Evolutionary conservation across 2,329 filamentous ascomycete species (phyloP).

Genomic region (Xylaria hypoxylon): DNA sequence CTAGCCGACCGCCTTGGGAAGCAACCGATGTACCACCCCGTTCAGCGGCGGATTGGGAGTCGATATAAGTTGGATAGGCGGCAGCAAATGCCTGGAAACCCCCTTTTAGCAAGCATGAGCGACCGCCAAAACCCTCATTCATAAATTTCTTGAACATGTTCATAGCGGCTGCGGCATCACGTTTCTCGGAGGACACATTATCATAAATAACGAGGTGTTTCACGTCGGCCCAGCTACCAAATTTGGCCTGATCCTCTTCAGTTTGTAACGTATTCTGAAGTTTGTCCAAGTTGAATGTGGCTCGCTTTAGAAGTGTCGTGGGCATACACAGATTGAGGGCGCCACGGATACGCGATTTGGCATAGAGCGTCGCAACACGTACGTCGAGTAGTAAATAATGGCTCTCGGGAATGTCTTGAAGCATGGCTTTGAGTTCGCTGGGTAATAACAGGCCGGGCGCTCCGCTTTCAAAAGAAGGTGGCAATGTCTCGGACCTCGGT

Average conservation of each 20-base stretch:
- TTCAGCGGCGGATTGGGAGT: slow-evolving; percentile 61
- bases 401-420: slow-evolving; percentile 57
- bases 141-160: slow-evolving; percentile 96
- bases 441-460: slow-evolving; percentile 65
- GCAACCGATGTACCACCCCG: slow-evolving; percentile 62
- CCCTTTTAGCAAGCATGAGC: slow-evolving; percentile 79
- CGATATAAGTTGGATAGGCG: slow-evolving; percentile 73
- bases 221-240: slow-evolving; percentile 79
- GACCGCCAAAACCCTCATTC: slow-evolving; percentile 82
- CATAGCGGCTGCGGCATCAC: slow-evolving; percentile 82
- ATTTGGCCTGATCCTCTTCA: slow-evolving; percentile 75
- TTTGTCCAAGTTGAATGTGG: slow-evolving; percentile 90
- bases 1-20: slow-evolving; percentile 59
- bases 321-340: slow-evolving; percentile 95
- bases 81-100: slow-evolving; percentile 82
- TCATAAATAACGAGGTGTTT: slow-evolving; percentile 91
- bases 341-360: slow-evolving; percentile 77
- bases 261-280: slow-evolving; percentile 87
- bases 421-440: slow-evolving; percentile 66
- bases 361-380: slow-evolving; percentile 85
- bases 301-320: slow-evolving; percentile 89
- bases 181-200: slow-evolving; percentile 77
- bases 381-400: slow-evolving; percentile 82
- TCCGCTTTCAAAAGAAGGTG: slow-evolving; percentile 60
- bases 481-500: slow-evolving; percentile 64